Conservation (phyloP, 148 eudicot genomes). For the Dianthus caryophyllus region DNA sequence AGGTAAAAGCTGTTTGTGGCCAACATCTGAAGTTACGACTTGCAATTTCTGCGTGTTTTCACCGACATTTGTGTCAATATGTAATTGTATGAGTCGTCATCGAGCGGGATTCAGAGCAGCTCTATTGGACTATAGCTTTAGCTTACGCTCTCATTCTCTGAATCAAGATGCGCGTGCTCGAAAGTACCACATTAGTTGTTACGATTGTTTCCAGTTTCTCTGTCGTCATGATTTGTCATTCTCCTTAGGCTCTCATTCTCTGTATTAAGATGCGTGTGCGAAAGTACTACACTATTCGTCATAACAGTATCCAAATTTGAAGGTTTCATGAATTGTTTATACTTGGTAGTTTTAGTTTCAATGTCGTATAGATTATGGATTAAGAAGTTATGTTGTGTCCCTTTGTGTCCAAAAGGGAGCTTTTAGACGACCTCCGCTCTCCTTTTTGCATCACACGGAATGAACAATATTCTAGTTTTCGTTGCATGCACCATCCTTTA, state of each 20-base stretch:
- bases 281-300: too few relatives aligned
- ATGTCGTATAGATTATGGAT: too few relatives aligned
- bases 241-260: too few relatives aligned
- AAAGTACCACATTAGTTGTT: neutral
- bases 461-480: neutral
- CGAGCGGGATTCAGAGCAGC: too few relatives aligned
- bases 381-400: too few relatives aligned
- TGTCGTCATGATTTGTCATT: neutral
- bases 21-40: too few relatives aligned
- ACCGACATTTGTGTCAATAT: neutral
- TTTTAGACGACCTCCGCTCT: neutral
- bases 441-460: neutral
- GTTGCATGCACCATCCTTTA: neutral
- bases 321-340: too few relatives aligned
- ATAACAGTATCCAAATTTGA: too few relatives aligned
- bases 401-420: neutral
- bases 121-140: neutral
- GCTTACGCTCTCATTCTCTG: neutral
- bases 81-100: neutral
- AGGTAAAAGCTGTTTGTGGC: too few relatives aligned
- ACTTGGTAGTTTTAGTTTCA: too few relatives aligned
- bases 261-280: too few relatives aligned
- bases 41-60: neutral
- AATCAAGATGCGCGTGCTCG: neutral
- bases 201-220: neutral